Evolutionary conservation across 345 rosid genomes (phyloP).

Genomic region (Salix purpurea): DNA sequence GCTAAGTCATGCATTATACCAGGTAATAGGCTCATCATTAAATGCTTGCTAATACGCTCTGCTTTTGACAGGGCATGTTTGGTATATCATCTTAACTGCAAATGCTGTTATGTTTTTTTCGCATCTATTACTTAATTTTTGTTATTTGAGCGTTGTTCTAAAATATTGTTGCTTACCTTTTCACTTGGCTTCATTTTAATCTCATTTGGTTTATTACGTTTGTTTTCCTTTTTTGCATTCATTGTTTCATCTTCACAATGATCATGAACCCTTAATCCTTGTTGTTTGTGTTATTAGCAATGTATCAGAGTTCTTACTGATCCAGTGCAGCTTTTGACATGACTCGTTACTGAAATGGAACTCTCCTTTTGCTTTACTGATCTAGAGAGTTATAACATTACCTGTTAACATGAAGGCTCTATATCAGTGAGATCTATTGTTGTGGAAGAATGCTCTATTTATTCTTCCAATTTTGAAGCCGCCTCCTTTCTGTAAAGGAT

Average conservation of each 20-base stretch:
- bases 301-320: not conserved
- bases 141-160: not conserved
- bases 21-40: slow-evolving; percentile 44
- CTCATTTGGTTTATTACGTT: not conserved
- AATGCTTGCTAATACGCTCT: not conserved
- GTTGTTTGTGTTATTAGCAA: not conserved
- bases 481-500: not conserved
- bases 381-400: not conserved
- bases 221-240: not conserved
- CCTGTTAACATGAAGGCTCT: not conserved
- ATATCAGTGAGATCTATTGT: not conserved
- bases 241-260: not conserved
- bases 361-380: not conserved
- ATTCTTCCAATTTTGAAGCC: not conserved
- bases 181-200: not conserved
- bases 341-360: not conserved
- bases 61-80: not conserved
- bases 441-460: not conserved
- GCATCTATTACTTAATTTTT: not conserved
- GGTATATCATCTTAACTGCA: not conserved
- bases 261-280: not conserved
- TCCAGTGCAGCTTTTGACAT: not conserved
- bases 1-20: slow-evolving; percentile 93
- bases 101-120: not conserved
- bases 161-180: not conserved